Evolutionary conservation across 2,329 filamentous ascomycete species (phyloP), one percentile per base, ranked within the genome.

Genomic region (Penicillium paneum): DNA sequence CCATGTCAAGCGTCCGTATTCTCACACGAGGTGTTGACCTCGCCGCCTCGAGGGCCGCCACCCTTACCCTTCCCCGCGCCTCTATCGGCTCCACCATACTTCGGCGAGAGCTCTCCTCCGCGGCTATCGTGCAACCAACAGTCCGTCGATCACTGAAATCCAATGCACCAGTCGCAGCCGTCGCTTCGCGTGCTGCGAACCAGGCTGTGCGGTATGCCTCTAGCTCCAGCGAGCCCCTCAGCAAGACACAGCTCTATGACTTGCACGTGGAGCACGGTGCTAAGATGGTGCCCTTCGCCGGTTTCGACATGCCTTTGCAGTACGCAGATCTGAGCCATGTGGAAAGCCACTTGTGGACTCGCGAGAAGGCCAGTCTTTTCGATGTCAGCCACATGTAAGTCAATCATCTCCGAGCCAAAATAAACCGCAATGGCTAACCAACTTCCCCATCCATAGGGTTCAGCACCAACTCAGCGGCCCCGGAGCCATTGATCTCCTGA

Each of bases 221-320:
- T 7, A 66, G 66, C 31, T 60, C 63, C 5, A 60, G 56, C 36
- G 58, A 63, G 19, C 54, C 65, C 10, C 57, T 75, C 54, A 70
- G 68, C 34, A 71, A 71, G 75, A 95, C 90, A 3, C 85, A 87
- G 28, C 80, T 97, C 21, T 89, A 93, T 73, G 86, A 91, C 65
- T 78, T 95, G 21, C 89, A 96, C 73, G 68, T 92, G 58, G 81
- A 83, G 55, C 80, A 90, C 69, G 90, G 90, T 63, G 94, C 83
- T 63, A 97, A 96, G 78, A 94, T 97, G 85, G 93, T 97, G 46
- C 90, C 91, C n/a, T 99, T 97, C 75, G 93, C 90, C 60, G 91
- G 91, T 63, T 96, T 87, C 78, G 81, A 84, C 64, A 97, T 99
- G 91, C 94, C 94, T 8, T 86, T 99, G 41, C 89, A 94, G 74